These are phyloP conservation scores for Penicillium psychrosexuale DNA, from an alignment of 2,329 filamentous ascomycete species.

Conservation along the genomic window DNA sequence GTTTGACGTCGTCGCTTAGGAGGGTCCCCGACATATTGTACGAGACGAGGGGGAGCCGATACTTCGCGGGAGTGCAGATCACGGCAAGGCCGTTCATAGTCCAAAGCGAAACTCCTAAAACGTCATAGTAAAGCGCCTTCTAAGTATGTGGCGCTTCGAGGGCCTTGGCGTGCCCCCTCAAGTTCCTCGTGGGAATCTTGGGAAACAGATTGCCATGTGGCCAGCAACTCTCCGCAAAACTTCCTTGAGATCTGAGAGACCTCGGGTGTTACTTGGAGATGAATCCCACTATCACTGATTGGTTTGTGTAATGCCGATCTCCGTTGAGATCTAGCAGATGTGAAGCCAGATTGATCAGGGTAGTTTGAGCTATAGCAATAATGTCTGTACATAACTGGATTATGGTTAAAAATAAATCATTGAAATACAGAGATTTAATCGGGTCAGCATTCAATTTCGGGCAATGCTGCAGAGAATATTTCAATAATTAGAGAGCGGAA, in stretches of 20 bases:
- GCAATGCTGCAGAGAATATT: background rate
- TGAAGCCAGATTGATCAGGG: background rate
- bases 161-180: slow-evolving; percentile 1
- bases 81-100: background rate
- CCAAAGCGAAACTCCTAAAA: background rate
- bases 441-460: background rate
- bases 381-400: background rate
- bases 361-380: background rate
- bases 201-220: background rate
- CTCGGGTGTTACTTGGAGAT: background rate
- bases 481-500: background rate
- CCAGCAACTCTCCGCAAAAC: background rate
- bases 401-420: background rate
- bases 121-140: background rate
- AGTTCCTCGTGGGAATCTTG: background rate
- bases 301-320: background rate
- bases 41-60: background rate
- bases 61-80: background rate
- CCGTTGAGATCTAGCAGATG: background rate
- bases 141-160: background rate
- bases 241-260: background rate
- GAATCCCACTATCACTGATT: background rate
- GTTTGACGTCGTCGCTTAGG: too few species aligned
- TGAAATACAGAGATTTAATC: background rate
- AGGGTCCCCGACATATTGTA: background rate